Evolutionary conservation across 83 land plant species (phyloP).

Genomic region (Isoetes engelmannii): DNA sequence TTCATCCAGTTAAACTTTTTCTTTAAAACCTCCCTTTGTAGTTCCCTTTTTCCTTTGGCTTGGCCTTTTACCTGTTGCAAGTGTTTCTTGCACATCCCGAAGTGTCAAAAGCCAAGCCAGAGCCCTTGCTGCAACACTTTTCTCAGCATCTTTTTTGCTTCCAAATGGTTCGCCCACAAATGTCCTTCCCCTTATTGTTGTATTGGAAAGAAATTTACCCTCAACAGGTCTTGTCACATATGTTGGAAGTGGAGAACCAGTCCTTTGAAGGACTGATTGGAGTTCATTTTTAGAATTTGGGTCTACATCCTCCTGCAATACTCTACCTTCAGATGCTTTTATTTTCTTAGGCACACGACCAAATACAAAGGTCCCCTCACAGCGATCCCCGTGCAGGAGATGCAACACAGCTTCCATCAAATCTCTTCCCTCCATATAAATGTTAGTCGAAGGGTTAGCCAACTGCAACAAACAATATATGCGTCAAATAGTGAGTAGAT

Average conservation of each 20-base stretch:
- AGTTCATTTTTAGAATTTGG: slow-evolving; percentile 69
- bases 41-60: too few relatives aligned
- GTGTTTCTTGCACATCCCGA: not conserved
- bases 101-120: slow-evolving; percentile 46
- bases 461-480: slow-evolving; percentile 22
- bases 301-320: slow-evolving; percentile 17
- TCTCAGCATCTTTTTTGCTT: slow-evolving; percentile 73
- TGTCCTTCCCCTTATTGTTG: slow-evolving; percentile 67
- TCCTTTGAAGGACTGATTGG: slow-evolving; percentile 59
- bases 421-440: slow-evolving; percentile 37
- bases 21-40: too few relatives aligned
- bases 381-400: slow-evolving; percentile 62
- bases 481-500: not conserved
- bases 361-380: slow-evolving; percentile 73
- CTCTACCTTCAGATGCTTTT: slow-evolving; percentile 6
- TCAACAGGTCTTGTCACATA: slow-evolving; percentile 56
- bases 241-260: slow-evolving; percentile 63
- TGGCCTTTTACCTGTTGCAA: not conserved
- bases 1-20: too few relatives aligned
- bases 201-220: slow-evolving; percentile 55
- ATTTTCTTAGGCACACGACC: slow-evolving; percentile 42
- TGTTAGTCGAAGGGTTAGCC: slow-evolving; percentile 47
- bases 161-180: slow-evolving; percentile 61
- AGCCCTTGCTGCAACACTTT: slow-evolving; percentile 77
- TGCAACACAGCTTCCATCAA: slow-evolving; percentile 64